Conservation (phyloP, 2,329 filamentous ascomycete species). For the Laburnicola sp. region DNA sequence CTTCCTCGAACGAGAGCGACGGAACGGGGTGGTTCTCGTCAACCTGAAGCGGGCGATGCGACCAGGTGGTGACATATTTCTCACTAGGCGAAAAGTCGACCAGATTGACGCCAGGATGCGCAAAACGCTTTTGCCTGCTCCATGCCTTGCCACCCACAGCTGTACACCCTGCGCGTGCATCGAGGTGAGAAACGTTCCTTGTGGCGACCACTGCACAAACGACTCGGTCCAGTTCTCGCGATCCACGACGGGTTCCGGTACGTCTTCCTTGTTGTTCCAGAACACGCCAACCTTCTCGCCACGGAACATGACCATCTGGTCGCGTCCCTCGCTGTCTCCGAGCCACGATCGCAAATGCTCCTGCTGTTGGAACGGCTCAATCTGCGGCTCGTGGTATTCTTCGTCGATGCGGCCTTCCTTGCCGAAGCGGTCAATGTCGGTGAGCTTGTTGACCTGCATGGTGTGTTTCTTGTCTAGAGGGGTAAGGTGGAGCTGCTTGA, state of each 20-base stretch:
- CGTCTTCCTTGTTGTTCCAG: conserved; percentile 97
- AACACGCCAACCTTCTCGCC: conserved; percentile 90
- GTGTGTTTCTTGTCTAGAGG: conserved; percentile 97
- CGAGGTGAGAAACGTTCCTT: conserved; percentile 90
- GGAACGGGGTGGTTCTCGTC: conserved; percentile 86
- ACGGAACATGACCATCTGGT: conserved; percentile 94
- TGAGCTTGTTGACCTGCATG: conserved; percentile 94
- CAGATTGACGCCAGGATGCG: conserved; percentile 92
- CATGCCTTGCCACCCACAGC: conserved; percentile 89
- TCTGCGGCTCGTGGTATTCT: conserved; percentile 78
- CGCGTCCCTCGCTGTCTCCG: conserved; percentile 82
- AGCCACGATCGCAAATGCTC: conserved; percentile 95
- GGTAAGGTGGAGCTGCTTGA: conserved; percentile 82
- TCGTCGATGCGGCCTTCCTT: conserved; percentile 92
- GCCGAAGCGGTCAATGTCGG: conserved; percentile 94
- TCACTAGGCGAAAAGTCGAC: conserved; percentile 94
- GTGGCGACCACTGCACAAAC: conserved; percentile 96
- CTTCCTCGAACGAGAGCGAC: conserved; percentile 75
- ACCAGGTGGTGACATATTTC: conserved; percentile 96
- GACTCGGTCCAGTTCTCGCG: conserved; percentile 96
- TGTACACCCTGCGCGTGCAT: conserved; percentile 96
- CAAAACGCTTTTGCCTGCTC: conserved; percentile 88
- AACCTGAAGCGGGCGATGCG: conserved; percentile 87
- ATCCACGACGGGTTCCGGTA: conserved; percentile 85
- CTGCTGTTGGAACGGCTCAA: conserved; percentile 85